Conservation (phyloP, 1,139 yeast genomes). For the Debaryomyces fabryi region DNA sequence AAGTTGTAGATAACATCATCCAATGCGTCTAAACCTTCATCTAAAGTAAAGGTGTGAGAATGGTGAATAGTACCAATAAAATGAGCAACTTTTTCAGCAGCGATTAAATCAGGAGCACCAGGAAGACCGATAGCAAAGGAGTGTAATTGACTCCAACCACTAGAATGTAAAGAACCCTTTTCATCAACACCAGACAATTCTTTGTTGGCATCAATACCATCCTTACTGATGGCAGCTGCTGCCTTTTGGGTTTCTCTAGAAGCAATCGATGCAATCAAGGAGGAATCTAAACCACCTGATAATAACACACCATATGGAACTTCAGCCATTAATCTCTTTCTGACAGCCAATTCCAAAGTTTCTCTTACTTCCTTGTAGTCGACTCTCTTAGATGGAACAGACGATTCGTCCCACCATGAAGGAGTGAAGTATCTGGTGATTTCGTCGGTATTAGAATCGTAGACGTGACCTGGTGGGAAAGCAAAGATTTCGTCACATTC, state of each 20-base stretch:
- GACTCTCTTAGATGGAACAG: conserved; percentile 73
- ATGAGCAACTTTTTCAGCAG: conserved; percentile 95
- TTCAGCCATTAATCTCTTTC: conserved; percentile 99
- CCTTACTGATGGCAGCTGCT: conserved; percentile 49
- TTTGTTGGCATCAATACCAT: conserved; percentile 53
- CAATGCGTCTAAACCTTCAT: conserved; percentile 95
- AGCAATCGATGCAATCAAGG: conserved; percentile 94
- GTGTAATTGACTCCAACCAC: conserved; percentile 86
- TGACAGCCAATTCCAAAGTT: conserved; percentile 87
- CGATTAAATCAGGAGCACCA: conserved; percentile 95
- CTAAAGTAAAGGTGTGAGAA: conserved; percentile 94
- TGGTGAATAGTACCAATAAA: conserved; percentile 96
- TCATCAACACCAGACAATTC: conserved; percentile 92
- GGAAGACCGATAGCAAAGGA: conserved; percentile 97
- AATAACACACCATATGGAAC: conserved; percentile 97
- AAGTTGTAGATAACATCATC: conserved; percentile 92
- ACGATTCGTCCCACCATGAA: conserved; percentile 85
- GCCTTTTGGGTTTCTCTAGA: conserved; percentile 93
- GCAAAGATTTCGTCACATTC: conserved; percentile 92
- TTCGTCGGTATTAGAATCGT: conserved; percentile 87
- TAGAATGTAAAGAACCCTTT: conserved; percentile 73
- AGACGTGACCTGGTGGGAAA: conserved; percentile 98
- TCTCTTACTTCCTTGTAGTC: conserved; percentile 76
- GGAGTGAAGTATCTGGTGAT: conserved; percentile 89
- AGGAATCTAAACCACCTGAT: conserved; percentile 96